These are phyloP conservation scores for Suillus subaureus DNA, from an alignment of 768 basidiomycete genomes.

Conservation along the genomic window DNA sequence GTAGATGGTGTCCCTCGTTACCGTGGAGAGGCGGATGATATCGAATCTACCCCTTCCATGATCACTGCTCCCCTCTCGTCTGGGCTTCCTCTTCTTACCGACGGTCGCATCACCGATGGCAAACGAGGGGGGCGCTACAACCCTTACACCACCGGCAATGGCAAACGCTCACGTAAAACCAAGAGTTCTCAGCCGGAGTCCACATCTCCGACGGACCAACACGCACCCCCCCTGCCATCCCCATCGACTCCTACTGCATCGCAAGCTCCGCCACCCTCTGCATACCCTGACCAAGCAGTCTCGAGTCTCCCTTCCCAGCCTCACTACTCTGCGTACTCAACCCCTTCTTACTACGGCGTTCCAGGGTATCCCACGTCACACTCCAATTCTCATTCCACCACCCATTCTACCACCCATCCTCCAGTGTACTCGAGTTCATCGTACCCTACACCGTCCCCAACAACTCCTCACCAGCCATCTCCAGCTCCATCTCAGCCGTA, in stretches of 20 bases:
- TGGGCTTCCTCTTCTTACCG: slow-evolving; percentile 51
- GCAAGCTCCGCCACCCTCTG: slow-evolving; percentile 26
- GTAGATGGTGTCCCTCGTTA: slow-evolving; percentile 83
- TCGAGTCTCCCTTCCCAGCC: slow-evolving; percentile 27
- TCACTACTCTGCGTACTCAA: slow-evolving; percentile 36
- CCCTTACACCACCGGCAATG: slow-evolving; percentile 38
- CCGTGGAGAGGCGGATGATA: slow-evolving; percentile 80
- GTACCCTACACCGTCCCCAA: slow-evolving; percentile 22
- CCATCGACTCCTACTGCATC: slow-evolving; percentile 33
- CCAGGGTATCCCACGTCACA: slow-evolving; percentile 23
- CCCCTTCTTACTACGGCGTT: slow-evolving; percentile 35
- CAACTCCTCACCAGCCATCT: slow-evolving; percentile 23
- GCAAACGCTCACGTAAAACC: slow-evolving; percentile 44
- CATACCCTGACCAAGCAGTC: slow-evolving; percentile 32
- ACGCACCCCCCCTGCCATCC: slow-evolving; percentile 25
- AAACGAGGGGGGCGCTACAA: slow-evolving; percentile 47
- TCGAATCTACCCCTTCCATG: slow-evolving; percentile 46
- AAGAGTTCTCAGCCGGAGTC: slow-evolving; percentile 31
- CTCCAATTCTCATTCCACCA: neutral
- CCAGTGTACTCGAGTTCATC: slow-evolving; percentile 18
- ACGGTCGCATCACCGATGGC: slow-evolving; percentile 44
- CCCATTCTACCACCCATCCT: slow-evolving; percentile 15
- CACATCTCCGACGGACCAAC: slow-evolving; percentile 32
- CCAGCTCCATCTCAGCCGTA: slow-evolving; percentile 24
- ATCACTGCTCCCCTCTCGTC: slow-evolving; percentile 46